A percentile compares a stretch with the other conserved stretches of the same genome.
These are phyloP conservation scores for Hygrocybe coccinea DNA, from an alignment of 768 basidiomycete genomes.

Conservation along the genomic window DNA sequence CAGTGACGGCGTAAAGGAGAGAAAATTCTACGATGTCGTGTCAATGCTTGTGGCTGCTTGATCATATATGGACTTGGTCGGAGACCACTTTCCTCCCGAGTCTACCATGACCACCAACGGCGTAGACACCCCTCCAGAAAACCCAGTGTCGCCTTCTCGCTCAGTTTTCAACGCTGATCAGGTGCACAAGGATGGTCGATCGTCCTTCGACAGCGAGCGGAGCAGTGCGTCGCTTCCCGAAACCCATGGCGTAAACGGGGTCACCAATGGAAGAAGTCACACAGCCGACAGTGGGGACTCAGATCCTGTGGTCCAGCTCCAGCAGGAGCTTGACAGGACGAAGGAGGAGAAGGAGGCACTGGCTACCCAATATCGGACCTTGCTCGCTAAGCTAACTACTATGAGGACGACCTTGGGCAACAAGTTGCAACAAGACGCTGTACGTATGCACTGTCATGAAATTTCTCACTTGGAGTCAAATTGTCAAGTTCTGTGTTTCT, in stretches of 20 bases:
- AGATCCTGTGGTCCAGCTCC: slow-evolving; percentile 50
- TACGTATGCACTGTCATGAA: slow-evolving; percentile 33
- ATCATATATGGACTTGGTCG: background rate
- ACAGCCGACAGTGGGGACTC: slow-evolving; percentile 33
- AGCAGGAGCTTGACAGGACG: slow-evolving; percentile 69
- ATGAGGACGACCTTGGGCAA: slow-evolving; percentile 93
- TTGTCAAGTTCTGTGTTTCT: slow-evolving; percentile 15
- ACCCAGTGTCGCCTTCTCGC: slow-evolving; percentile 28
- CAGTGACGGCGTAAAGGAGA: too few species aligned
- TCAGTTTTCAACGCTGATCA: slow-evolving; percentile 22
- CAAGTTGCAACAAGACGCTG: slow-evolving; percentile 94
- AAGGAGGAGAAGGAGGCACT: slow-evolving; percentile 85
- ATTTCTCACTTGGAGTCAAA: slow-evolving; percentile 3
- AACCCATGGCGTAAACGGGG: slow-evolving; percentile 36
- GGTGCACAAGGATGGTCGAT: slow-evolving; percentile 30
- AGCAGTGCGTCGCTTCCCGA: slow-evolving; percentile 24
- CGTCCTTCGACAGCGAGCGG: slow-evolving; percentile 47
- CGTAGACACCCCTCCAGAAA: slow-evolving; percentile 15
- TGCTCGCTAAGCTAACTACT: slow-evolving; percentile 82
- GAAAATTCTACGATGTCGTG: too few species aligned
- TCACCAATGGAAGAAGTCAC: slow-evolving; percentile 16
- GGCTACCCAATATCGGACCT: slow-evolving; percentile 76
- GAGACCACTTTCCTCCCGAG: background rate
- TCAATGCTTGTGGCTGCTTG: too few species aligned
- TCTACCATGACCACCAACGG: slow-evolving; percentile 25